Conservation (phyloP, 176 grass and related monocot genomes). For the Oryza glumipatula region DNA sequence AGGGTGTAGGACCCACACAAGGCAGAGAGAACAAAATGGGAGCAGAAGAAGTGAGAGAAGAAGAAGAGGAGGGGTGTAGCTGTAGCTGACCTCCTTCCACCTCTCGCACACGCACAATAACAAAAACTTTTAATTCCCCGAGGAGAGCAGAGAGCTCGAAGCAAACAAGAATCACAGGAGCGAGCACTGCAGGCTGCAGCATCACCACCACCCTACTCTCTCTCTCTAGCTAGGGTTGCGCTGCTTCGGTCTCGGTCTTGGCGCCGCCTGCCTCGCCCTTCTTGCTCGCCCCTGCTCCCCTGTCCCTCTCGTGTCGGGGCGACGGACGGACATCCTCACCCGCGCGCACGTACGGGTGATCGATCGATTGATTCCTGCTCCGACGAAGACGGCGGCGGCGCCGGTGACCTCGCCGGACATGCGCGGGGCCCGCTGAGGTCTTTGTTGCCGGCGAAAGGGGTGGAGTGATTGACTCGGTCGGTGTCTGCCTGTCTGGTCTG, state of each 20-base stretch:
- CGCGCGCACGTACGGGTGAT: background rate
- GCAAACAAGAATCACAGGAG: conserved; percentile 17
- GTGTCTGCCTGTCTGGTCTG: background rate
- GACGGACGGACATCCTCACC: background rate
- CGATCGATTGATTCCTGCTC: background rate
- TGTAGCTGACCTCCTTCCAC: background rate
- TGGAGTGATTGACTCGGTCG: background rate
- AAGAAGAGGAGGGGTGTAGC: background rate
- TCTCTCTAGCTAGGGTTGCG: background rate
- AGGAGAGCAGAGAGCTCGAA: conserved; percentile 11
- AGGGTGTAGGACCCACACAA: background rate
- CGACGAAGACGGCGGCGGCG: background rate
- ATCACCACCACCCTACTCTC: background rate
- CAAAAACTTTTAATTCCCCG: conserved; percentile 39
- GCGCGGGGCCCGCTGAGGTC: conserved; percentile 18
- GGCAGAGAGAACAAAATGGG: background rate
- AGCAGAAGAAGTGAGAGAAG: background rate
- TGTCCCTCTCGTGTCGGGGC: conserved; percentile 55
- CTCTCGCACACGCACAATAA: background rate
- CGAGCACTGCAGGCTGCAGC: too few species aligned
- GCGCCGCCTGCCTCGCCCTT: conserved; percentile 23
- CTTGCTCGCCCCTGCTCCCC: conserved; percentile 35
- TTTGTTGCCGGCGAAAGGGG: conserved; percentile 27
- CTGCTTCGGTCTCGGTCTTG: conserved; percentile 4
- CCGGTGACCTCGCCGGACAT: conserved; percentile 23